Percentiles rank a stretch among this genome's conserved stretches.
phyloP scores from a whole-genome alignment of 2,329 filamentous ascomycete species.

The Ascochyta koolunga region DNA sequence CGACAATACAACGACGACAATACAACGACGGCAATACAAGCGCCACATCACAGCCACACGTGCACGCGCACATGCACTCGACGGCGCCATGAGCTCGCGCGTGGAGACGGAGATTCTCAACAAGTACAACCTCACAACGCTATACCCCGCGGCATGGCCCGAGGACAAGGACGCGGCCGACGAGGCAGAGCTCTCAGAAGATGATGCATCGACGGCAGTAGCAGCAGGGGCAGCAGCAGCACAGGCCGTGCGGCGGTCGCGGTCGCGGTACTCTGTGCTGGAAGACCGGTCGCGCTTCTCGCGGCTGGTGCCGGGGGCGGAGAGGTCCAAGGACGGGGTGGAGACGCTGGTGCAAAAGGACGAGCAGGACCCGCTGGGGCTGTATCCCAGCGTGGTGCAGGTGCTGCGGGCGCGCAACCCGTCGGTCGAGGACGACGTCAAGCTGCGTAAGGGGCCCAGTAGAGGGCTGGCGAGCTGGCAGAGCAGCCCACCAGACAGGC shows the following conservation, averaged over 20 bases:
- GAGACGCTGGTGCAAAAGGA: constrained; percentile 86
- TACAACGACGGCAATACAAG: too few species aligned
- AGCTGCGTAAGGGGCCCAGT: constrained; percentile 64
- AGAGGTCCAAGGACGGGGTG: constrained; percentile 70
- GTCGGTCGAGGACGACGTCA: constrained; percentile 81
- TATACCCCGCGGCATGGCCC: constrained; percentile 86
- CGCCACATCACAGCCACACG: too few species aligned
- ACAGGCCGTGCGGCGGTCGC: constrained; percentile 59
- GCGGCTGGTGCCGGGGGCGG: constrained; percentile 70
- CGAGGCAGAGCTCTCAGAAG: constrained; percentile 59
- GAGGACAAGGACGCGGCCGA: constrained; percentile 74
- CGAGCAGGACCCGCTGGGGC: constrained; percentile 90
- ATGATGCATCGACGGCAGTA: constrained; percentile 53
- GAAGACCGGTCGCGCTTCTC: constrained; percentile 75
- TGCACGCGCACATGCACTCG: too few species aligned
- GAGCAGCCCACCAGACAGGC: too few species aligned
- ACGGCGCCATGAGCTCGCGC: constrained; percentile 34
- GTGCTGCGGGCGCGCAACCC: constrained; percentile 78
- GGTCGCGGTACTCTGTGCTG: constrained; percentile 83
- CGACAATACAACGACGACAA: too few species aligned
- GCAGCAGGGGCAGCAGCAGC: constrained; percentile 5
- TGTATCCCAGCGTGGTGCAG: constrained; percentile 82
- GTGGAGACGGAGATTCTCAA: constrained; percentile 77
- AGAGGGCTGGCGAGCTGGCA: too few species aligned
- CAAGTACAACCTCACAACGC: constrained; percentile 83